phyloP scores from a whole-genome alignment of 371 early-diverging fungal genomes.

The Lichtheimia ornata region DNA sequence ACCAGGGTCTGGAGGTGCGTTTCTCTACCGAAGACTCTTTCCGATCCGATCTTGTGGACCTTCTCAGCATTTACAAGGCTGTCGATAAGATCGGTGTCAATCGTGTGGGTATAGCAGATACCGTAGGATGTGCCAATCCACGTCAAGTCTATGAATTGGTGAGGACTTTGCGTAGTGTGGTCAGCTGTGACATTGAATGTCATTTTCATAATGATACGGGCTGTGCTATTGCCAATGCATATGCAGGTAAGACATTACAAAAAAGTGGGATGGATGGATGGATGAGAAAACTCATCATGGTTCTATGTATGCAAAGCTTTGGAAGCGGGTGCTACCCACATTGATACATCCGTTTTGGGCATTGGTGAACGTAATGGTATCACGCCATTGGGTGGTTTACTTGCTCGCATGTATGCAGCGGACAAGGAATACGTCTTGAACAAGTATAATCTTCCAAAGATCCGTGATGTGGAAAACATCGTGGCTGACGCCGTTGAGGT shows the following conservation, averaged over 20 bases:
- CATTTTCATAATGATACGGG: constrained; percentile 98
- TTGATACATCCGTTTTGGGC: constrained; percentile 94
- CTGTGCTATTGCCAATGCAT: constrained; percentile 95
- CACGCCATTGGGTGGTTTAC: constrained; percentile 89
- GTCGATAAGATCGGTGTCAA: constrained; percentile 94
- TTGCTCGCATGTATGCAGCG: constrained; percentile 92
- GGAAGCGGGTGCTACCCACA: constrained; percentile 95
- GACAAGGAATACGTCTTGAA: constrained; percentile 82
- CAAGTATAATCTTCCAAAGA: constrained; percentile 88
- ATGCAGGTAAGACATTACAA: constrained; percentile 43
- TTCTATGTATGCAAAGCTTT: constrained; percentile 49
- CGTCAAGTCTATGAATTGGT: constrained; percentile 96
- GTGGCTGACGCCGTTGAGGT: constrained; percentile 89
- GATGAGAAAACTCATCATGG: background rate
- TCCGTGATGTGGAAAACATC: constrained; percentile 91
- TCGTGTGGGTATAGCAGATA: constrained; percentile 96
- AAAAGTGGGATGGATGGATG: no score
- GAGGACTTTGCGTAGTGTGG: constrained; percentile 86
- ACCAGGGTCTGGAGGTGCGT: constrained; percentile 91
- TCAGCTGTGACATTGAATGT: constrained; percentile 94
- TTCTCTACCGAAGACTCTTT: constrained; percentile 96
- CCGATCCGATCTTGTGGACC: constrained; percentile 91
- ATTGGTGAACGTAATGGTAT: constrained; percentile 98
- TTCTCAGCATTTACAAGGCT: constrained; percentile 87
- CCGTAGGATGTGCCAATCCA: constrained; percentile 95